Percentiles rank a stretch among this genome's conserved stretches.
phyloP scores from a whole-genome alignment of 108 stramenopile genomes.

The Chaetoceros tenuissimus region DNA sequence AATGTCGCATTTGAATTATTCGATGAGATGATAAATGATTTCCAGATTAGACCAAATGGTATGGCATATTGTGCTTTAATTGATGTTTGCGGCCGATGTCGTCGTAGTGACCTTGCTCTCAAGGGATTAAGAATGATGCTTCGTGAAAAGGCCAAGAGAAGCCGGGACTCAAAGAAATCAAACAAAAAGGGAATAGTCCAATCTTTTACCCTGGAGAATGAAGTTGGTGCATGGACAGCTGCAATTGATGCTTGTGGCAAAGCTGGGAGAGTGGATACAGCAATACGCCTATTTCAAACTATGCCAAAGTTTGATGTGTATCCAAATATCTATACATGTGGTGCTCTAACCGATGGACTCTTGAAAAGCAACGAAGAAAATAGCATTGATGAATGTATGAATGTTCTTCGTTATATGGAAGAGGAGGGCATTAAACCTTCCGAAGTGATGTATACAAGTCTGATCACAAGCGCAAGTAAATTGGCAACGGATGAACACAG shows the following conservation, averaged over 20 bases:
- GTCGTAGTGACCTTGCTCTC: conserved; percentile 64
- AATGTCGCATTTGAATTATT: conserved; percentile 63
- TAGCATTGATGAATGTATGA: conserved; percentile 43
- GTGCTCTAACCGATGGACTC: conserved; percentile 59
- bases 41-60: conserved; percentile 61
- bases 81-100: conserved; percentile 70
- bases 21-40: conserved; percentile 48
- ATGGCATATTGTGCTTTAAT: conserved; percentile 83
- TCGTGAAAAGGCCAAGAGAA: conserved; percentile 29
- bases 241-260: conserved; percentile 87
- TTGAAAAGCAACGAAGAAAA: conserved; percentile 27
- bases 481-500: conserved; percentile 45
- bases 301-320: conserved; percentile 66
- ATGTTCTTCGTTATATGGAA: conserved; percentile 81
- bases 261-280: conserved; percentile 62
- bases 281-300: conserved; percentile 48
- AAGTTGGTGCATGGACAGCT: conserved; percentile 86
- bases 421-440: conserved; percentile 45
- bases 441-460: conserved; percentile 80
- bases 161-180: background rate
- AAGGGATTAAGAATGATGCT: conserved; percentile 73
- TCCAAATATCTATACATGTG: conserved; percentile 77
- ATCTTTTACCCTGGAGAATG: conserved; percentile 19
- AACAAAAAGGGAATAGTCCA: background rate
- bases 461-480: conserved; percentile 60